Conservation (phyloP, 106 monocot species). For the Acorus calamus region DNA sequence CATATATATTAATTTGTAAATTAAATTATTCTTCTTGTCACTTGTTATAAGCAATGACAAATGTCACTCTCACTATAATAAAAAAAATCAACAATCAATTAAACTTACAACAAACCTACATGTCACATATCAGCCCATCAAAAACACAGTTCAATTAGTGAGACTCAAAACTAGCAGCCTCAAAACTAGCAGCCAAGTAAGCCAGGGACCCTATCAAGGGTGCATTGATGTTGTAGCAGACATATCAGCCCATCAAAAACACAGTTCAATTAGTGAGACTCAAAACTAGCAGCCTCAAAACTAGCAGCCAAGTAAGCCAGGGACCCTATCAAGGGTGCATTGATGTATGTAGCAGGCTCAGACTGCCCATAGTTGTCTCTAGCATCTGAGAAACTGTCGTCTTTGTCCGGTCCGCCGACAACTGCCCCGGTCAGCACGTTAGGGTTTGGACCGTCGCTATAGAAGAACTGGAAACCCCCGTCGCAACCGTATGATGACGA, state of each 20-base stretch:
- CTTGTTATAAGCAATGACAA: too few relatives aligned
- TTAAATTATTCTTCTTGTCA: too few relatives aligned
- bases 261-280: too few relatives aligned
- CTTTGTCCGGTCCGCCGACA: conserved; percentile 40
- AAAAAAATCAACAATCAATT: too few relatives aligned
- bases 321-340: conserved; percentile 51
- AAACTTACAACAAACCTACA: too few relatives aligned
- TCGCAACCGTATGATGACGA: conserved; percentile 16
- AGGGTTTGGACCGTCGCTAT: conserved; percentile 22
- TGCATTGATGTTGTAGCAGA: conserved; percentile 54
- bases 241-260: too few relatives aligned
- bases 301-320: conserved; percentile 36
- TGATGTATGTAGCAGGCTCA: conserved; percentile 64
- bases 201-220: conserved; percentile 49
- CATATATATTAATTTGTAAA: too few relatives aligned
- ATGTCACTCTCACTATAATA: too few relatives aligned
- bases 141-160: too few relatives aligned
- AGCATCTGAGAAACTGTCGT: conserved; percentile 38
- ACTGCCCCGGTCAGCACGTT: conserved; percentile 47
- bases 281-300: too few relatives aligned
- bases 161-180: too few relatives aligned
- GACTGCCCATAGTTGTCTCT: conserved; percentile 31
- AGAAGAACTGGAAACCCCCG: conserved; percentile 30
- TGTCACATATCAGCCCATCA: too few relatives aligned
- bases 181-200: conserved; percentile 38